phyloP scores from a whole-genome alignment of 805 yeast species.

The Pichia scutulata region DNA sequence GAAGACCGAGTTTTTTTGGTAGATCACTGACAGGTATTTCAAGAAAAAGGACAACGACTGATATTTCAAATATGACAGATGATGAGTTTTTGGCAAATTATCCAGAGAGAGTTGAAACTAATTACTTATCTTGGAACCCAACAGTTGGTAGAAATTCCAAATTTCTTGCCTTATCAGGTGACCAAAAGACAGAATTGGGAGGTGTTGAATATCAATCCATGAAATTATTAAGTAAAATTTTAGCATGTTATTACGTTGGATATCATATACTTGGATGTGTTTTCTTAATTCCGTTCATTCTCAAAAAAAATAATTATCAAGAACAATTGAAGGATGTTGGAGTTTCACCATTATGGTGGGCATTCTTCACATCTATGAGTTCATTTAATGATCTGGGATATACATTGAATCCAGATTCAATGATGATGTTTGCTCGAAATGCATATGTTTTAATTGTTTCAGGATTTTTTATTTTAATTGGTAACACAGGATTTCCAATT shows the following conservation, averaged over 20 bases:
- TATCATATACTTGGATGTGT: conserved; percentile 53
- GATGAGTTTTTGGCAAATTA: conserved; percentile 25
- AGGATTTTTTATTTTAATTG: conserved; percentile 72
- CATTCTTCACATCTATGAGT: conserved; percentile 71
- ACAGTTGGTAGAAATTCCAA: conserved; percentile 90
- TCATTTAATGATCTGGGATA: conserved; percentile 81
- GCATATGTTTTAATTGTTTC: conserved; percentile 57
- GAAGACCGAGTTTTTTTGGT: conserved; percentile 11
- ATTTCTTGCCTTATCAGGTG: conserved; percentile 71
- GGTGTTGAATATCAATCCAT: conserved; percentile 95
- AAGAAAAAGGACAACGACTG: conserved; percentile 1
- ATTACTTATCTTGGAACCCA: conserved; percentile 84
- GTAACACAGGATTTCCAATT: conserved; percentile 93
- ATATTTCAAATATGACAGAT: conserved; percentile 18
- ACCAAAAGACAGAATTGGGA: conserved; percentile 89
- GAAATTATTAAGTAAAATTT: conserved; percentile 60
- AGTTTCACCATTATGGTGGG: conserved; percentile 87
- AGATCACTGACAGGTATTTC: conserved; percentile 13
- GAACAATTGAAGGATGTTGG: conserved; percentile 45
- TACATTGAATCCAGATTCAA: conserved; percentile 75
- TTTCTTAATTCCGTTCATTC: conserved; percentile 57
- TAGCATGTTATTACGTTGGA: conserved; percentile 65
- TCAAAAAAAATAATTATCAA: conserved; percentile 34
- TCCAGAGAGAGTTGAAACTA: conserved; percentile 30
- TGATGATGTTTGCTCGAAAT: conserved; percentile 57